Conservation (phyloP, 768 basidiomycete genomes). For the Cystofilobasidium bisporidii region DNA sequence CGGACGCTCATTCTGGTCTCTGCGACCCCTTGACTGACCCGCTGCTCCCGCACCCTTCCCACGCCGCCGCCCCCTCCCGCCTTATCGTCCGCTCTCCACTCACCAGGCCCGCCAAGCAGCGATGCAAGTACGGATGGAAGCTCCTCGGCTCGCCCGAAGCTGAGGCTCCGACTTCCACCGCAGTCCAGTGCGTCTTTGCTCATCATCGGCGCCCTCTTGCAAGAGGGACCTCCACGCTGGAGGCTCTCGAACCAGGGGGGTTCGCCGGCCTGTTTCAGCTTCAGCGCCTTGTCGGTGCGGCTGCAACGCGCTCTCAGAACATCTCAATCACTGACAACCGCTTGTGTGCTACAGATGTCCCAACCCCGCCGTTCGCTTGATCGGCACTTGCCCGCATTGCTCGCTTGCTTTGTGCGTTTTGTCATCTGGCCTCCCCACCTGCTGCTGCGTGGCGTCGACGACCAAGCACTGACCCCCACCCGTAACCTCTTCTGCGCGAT, state of each 20-base stretch:
- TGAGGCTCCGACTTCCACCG: neutral
- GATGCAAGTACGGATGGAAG: conserved; percentile 24
- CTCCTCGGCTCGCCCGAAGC: conserved; percentile 15
- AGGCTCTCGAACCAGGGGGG: too few species aligned
- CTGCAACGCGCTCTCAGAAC: too few species aligned
- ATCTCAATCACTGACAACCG: too few species aligned
- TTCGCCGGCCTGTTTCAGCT: neutral
- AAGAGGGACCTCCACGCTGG: too few species aligned
- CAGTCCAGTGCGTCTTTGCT: conserved; percentile 22
- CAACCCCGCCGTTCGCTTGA: conserved; percentile 21
- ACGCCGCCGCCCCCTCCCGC: neutral
- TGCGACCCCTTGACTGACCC: neutral
- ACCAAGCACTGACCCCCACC: too few species aligned
- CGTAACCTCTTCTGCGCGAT: too few species aligned
- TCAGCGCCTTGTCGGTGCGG: neutral
- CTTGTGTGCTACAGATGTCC: conserved; percentile 13
- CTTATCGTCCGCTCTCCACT: neutral
- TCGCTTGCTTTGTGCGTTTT: conserved; percentile 19
- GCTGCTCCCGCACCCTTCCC: conserved; percentile 1
- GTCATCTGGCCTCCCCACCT: neutral
- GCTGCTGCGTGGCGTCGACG: too few species aligned
- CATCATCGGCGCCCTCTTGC: neutral
- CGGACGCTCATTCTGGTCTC: neutral
- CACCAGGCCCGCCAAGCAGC: conserved; percentile 25
- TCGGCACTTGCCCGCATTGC: conserved; percentile 27